A percentile compares a stretch with the other conserved stretches of the same genome.
These are phyloP conservation scores for Rhizophagus prolifer DNA, from an alignment of 192 early-diverging fungal genomes.

Conservation along the genomic window DNA sequence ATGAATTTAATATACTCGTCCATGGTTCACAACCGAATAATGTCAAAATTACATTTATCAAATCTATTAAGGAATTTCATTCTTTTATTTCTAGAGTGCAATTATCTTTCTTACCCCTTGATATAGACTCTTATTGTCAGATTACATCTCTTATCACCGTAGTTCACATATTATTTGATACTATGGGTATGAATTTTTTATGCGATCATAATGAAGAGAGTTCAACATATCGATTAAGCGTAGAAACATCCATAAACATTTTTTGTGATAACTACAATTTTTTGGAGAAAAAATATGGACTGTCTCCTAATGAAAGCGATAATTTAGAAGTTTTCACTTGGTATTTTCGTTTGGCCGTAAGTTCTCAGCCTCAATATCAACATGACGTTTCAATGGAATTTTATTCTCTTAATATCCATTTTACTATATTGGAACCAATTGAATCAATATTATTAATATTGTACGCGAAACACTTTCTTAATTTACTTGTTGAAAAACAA, in stretches of 20 bases:
- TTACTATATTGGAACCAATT: too few species aligned
- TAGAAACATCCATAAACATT: slow-evolving; percentile 22
- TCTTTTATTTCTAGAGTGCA: neutral
- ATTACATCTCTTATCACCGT: slow-evolving; percentile 26
- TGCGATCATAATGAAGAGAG: neutral
- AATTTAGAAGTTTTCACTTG: slow-evolving; percentile 18
- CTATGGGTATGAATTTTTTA: slow-evolving; percentile 20
- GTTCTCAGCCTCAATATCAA: too few species aligned
- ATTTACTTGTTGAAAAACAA: too few species aligned
- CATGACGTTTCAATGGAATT: too few species aligned
- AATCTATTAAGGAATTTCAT: neutral
- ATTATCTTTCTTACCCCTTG: neutral
- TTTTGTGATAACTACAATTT: slow-evolving; percentile 24
- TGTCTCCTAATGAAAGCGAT: neutral
- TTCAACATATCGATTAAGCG: neutral
- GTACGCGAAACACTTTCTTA: too few species aligned
- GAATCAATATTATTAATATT: too few species aligned
- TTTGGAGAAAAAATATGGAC: neutral
- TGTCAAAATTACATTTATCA: slow-evolving; percentile 5
- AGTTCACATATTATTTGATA: slow-evolving; percentile 26
- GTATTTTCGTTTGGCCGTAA: too few species aligned
- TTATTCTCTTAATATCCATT: too few species aligned
- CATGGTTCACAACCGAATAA: neutral
- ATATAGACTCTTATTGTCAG: slow-evolving; percentile 11
- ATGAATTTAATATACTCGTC: too few species aligned